These are phyloP conservation scores for Geotrichum phurueaensis DNA, from an alignment of 1,139 yeast genomes.

Conservation along the genomic window DNA sequence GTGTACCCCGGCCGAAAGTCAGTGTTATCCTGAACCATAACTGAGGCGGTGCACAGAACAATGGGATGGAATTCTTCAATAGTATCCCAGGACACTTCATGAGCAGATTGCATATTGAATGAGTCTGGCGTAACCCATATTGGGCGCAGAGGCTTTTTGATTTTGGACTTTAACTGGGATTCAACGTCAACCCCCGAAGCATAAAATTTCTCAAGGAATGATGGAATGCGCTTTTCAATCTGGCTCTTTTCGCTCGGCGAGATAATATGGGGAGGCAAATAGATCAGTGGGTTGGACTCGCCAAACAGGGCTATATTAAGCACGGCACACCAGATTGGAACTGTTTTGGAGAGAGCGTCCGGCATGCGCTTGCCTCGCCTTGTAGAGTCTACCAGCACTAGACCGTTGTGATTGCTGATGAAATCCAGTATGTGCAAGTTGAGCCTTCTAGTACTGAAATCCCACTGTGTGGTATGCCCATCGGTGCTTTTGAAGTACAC, in stretches of 20 bases:
- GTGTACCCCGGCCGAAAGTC: conserved; percentile 43
- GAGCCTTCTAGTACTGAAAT: conserved; percentile 63
- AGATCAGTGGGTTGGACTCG: conserved; percentile 34
- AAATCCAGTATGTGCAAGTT: conserved; percentile 62
- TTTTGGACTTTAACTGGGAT: conserved; percentile 19
- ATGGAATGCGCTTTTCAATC: conserved; percentile 47
- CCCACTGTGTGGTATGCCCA: conserved; percentile 80
- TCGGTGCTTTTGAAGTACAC: conserved; percentile 86
- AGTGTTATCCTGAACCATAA: conserved; percentile 50
- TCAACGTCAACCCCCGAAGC: conserved; percentile 39
- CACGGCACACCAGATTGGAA: conserved; percentile 90
- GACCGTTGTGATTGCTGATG: conserved; percentile 39
- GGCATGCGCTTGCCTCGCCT: conserved; percentile 79
- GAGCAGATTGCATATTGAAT: conserved; percentile 25
- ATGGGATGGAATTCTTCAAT: conserved; percentile 39
- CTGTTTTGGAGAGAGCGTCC: conserved; percentile 77
- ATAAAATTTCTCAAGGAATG: conserved; percentile 45
- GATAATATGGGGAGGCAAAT: conserved; percentile 50
- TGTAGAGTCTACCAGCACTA: conserved; percentile 75
- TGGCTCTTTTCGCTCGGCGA: conserved; percentile 53
- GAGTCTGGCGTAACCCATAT: conserved; percentile 65
- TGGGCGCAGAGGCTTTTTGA: conserved; percentile 55
- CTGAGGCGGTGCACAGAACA: conserved; percentile 60
- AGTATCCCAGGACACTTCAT: background rate
- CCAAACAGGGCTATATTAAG: conserved; percentile 50